Percentiles rank a stretch among this genome's conserved stretches.
These are phyloP conservation scores for Tricholoma furcatifolium DNA, from an alignment of 768 basidiomycete genomes.

Conservation along the genomic window DNA sequence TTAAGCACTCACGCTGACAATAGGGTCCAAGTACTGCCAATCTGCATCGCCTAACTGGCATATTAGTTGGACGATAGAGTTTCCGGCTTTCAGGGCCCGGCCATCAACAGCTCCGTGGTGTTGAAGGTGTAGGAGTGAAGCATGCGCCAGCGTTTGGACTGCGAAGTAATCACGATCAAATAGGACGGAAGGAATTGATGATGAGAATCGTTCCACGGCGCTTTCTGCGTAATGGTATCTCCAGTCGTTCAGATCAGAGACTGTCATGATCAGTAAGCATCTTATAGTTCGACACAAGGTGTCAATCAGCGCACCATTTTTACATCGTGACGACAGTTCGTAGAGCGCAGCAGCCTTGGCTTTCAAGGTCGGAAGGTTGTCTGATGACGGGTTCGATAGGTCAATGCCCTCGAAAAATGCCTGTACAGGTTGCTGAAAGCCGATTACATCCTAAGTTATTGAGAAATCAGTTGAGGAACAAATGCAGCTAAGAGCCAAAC, in stretches of 20 bases:
- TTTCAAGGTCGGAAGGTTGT: slow-evolving; percentile 40
- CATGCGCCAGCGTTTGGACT: slow-evolving; percentile 47
- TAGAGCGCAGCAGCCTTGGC: slow-evolving; percentile 52
- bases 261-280: slow-evolving; percentile 23
- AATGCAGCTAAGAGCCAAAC: slow-evolving; percentile 9
- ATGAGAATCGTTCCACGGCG: slow-evolving; percentile 45
- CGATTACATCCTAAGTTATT: slow-evolving; percentile 14
- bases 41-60: slow-evolving; percentile 47
- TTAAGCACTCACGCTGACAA: slow-evolving; percentile 43
- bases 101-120: slow-evolving; percentile 37
- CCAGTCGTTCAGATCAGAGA: slow-evolving; percentile 31
- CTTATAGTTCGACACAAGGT: slow-evolving; percentile 9
- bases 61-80: slow-evolving; percentile 42
- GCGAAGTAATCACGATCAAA: slow-evolving; percentile 15
- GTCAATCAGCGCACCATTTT: slow-evolving; percentile 30
- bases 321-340: slow-evolving; percentile 49
- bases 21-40: slow-evolving; percentile 53
- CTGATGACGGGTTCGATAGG: slow-evolving; percentile 20
- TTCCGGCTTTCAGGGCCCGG: slow-evolving; percentile 42
- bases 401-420: slow-evolving; percentile 27
- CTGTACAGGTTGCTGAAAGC: slow-evolving; percentile 21
- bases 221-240: slow-evolving; percentile 38
- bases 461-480: background rate
- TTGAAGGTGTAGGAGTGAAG: slow-evolving; percentile 51
- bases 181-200: slow-evolving; percentile 23